These are phyloP conservation scores for Papiliotrema terrestris DNA, from an alignment of 1,284 basidiomycete species.

Conservation along the genomic window DNA sequence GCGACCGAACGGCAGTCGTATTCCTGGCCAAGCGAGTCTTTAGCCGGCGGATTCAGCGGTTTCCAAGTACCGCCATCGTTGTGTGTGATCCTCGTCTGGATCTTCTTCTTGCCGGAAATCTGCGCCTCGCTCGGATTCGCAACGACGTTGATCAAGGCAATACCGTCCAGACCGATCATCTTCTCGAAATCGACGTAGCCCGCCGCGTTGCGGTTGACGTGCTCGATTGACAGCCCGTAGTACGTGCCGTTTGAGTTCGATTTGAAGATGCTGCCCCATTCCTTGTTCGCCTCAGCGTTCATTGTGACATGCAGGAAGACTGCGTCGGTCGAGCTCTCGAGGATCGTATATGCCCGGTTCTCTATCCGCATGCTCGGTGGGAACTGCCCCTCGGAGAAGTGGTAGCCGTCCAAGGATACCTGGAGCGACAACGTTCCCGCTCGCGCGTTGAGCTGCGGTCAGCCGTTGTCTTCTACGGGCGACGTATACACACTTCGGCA, in stretches of 20 bases:
- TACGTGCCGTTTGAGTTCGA: conserved; percentile 98
- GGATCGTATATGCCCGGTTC: conserved; percentile 75
- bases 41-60: conserved; percentile 65
- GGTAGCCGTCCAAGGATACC: conserved; percentile 84
- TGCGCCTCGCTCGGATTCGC: conserved; percentile 73
- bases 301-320: conserved; percentile 96
- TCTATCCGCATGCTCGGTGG: conserved; percentile 84
- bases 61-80: conserved; percentile 94
- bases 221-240: conserved; percentile 77
- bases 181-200: conserved; percentile 99
- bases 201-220: conserved; percentile 80
- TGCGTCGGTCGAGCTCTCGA: conserved; percentile 88
- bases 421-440: conserved; percentile 70
- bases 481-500: conserved; percentile 63
- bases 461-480: conserved; percentile 3
- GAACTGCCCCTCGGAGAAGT: conserved; percentile 82
- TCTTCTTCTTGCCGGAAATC: conserved; percentile 67
- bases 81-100: conserved; percentile 88
- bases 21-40: conserved; percentile 70
- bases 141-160: conserved; percentile 89
- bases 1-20: conserved; percentile 71
- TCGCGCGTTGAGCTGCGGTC: conserved; percentile 58
- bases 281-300: conserved; percentile 66
- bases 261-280: conserved; percentile 87
- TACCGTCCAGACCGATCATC: conserved; percentile 90